Base-by-base conservation (phyloP, 495 filamentous ascomycete species). In the Lindgomyces ingoldianus region DNA sequence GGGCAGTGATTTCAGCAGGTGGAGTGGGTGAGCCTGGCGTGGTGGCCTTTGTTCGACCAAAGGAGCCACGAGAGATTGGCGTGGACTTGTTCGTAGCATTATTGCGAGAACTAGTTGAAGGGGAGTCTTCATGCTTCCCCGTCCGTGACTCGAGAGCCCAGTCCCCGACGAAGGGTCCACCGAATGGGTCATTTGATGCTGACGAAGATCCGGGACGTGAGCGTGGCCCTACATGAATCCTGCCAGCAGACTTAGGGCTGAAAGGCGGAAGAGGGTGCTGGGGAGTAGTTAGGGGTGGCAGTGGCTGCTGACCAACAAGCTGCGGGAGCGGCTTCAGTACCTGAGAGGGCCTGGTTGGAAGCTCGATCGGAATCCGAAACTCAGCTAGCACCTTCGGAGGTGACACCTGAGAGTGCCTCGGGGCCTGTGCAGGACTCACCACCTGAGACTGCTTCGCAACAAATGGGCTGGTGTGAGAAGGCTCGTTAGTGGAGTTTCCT, bases 1-100 rank as follows among this genome's bases (percentile, higher is more conserved):
- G 81, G 9, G 91, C 89, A 1, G 84, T 86, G 24, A 81, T 66
- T 53, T 83, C 77, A 8, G 62, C 65, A 39, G 70, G 55, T 24
- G 29, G 47, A 30, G 54, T 14, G 57, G 57, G 24, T 57, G 50
- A 22, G 22, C 49, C 22, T 4, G 60, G 39, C n/a, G 44, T 46
- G 46, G 36, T 39, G 65, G 60, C 25, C 49, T 57, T 52, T 44
- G 53, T 26, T 46, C 27, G 42, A 45, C 36, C 50, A 50, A 52
- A 60, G 46, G 57, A 60, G 27, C 44, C 44, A 0, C 57, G 57
- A 10, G 57, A 51, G 3, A 52, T 19, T 19, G 57, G 46, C 4
- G 51, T 21, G 33, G 49, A 61, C 33, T 46, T 55, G 49, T 26
- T 51, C 57, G 22, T 55, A 60, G 25, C 39, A 47, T 14, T 42